Evolutionary conservation across 163 green algal genomes (phyloP).

Genomic region (Volvox carteri): DNA sequence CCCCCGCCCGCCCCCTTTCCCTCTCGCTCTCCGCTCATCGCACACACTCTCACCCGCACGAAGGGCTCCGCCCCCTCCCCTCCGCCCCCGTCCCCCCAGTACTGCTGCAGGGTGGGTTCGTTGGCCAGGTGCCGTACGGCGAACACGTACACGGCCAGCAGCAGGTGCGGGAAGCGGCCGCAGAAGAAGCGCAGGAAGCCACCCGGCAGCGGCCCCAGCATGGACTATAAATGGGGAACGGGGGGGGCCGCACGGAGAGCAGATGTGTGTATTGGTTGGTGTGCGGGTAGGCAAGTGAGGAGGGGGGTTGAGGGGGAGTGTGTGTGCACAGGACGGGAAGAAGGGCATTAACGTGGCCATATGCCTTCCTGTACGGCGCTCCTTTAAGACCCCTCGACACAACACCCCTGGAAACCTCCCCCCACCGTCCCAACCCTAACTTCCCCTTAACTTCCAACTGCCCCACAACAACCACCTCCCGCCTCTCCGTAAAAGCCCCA

Average conservation of each 20-base stretch:
- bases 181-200: slow-evolving; percentile 83
- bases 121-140: slow-evolving; percentile 73
- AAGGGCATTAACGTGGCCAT: no score
- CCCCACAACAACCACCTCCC: no score
- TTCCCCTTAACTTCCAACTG: no score
- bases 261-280: background rate
- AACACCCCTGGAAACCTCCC: no score
- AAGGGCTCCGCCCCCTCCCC: background rate
- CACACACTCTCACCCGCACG: slow-evolving; percentile 22
- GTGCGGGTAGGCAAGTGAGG: background rate
- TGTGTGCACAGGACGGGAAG: no score
- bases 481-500: no score
- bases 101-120: slow-evolving; percentile 71
- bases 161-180: slow-evolving; percentile 88
- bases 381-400: no score
- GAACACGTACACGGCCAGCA: slow-evolving; percentile 91
- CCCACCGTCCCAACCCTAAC: background rate
- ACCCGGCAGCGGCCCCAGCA: slow-evolving; percentile 85
- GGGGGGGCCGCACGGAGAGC: background rate
- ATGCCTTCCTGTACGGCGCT: no score
- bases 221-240: slow-evolving; percentile 39
- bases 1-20: no score
- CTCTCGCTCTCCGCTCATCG: no score
- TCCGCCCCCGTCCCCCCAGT: slow-evolving; percentile 34
- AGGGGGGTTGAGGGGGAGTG: background rate